Evolutionary conservation across 495 filamentous ascomycete genomes (phyloP), one percentile per base, ranked within the genome.

Genomic region (Clavariopsis aquatica): DNA sequence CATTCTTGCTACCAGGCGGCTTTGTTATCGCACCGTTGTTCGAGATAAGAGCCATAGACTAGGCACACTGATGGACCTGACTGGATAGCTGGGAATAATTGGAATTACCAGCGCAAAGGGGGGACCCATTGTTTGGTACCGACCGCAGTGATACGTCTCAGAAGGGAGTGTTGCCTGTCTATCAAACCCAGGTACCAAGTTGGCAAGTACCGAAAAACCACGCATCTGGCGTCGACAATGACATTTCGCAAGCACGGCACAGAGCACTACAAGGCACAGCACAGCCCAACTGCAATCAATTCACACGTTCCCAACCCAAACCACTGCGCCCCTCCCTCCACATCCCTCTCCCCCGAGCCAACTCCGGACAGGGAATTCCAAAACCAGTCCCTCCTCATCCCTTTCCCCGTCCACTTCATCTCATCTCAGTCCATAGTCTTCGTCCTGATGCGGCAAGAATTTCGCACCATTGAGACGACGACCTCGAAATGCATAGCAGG

Each of bases 121-220:
- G n/a, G n/a, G n/a, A n/a, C n/a, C n/a, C n/a, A 29, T 47, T n/a
- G 36, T 63, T 47, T 63, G 60, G 60, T 63, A 63, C 36, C 60
- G 60, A 17, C 38, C n/a, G 15, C 19, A 1, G 43, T 63, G 26
- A 56, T 36, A 34, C 60, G 60, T 63, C 60, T 62, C 60, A 62
- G 45, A 51, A 24, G 38, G 51, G 29, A 10, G 1, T 29, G 19
- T 26, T 24, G 8, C 24, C 29, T 56, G 34, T 31, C 29, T 56
- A 26, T 31, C 51, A 63, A 43, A 34, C 31, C 38, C 38, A 43
- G 38, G 38, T 43, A 43, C 38, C 8, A 43, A 43, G 51, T 63
- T 43, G 15, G 8, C 8, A 43, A 43, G 51, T 63, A 56, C 34
- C 51, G n/a, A 20, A 36, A 49, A 54, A 20, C 29, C 47, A 51